Evolutionary conservation across 2,329 filamentous ascomycete genomes (phyloP), one percentile per base, ranked within the genome.

Genomic region (Zopfia rhizophila): DNA sequence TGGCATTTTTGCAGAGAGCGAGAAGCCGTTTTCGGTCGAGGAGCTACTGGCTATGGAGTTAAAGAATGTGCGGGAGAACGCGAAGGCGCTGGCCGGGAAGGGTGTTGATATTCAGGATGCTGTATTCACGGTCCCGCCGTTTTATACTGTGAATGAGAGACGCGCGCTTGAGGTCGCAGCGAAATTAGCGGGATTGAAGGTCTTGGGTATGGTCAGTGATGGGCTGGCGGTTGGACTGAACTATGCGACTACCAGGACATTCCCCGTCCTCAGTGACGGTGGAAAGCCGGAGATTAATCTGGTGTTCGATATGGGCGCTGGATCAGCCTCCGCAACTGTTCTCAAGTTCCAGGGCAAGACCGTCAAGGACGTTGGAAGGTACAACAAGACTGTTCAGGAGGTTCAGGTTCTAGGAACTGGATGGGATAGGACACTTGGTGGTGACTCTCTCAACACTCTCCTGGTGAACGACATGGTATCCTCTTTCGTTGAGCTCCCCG

Each of bases 291-390:
- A 99, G 73, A 84, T 92, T 61, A 91, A 99, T 75, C 76, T 99
- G 70, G 85, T 99, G 21, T 99, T 94, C 66, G 94, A 99, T 69
- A 97, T 99, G 92, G 94, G 94, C 58, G 92, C 94, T 58, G 94
- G 94, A 4, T 97, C 91, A 32, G 89, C 93, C 22, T 96, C 91
- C 61, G 93, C 93, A 4, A 94, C 91, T 5, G 78, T 99, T 39
- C 75, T 99, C 68, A 88, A 87, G 63, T 96, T 99, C 75, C 92
- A 97, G 72, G 89, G 89, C 68, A 87, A 88, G 60, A 86, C 82
- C 2, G 87, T 97, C 53, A 99, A 97, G 80, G 93, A 97, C 61
- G 76, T 93, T 43, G 92, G 91, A 56, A 91, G 89, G 71, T 93
- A 84, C 78, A 97, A 97, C 80, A 97, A 97, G 83, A 97, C 91